Base-by-base conservation (phyloP, 352 stramenopile species). In the Aphanomyces astaci region DNA sequence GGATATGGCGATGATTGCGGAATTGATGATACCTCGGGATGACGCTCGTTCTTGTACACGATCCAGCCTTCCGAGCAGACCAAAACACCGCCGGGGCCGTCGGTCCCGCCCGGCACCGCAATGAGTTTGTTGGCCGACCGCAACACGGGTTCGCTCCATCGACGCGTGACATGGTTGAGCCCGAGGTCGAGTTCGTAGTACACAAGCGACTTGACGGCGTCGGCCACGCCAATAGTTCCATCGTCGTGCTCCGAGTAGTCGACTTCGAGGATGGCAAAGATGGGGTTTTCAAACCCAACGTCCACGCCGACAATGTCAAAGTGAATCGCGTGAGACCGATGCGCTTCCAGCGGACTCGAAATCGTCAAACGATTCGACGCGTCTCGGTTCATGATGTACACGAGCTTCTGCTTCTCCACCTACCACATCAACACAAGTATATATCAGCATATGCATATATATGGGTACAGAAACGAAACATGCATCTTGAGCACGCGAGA, bases 131-230 rank as follows among this genome's bases (percentile, higher is more conserved):
- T 99, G 0, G 97, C 96, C 17, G 84, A 96, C 2, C 90, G 78
- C 45, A 85, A 72, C 19, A 89, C 94, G 28, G 81, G 75, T 74
- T 97, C 81, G 55, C 91, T 97, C 94, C 95, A 98, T 68, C 94
- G 86, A 32, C 97, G 80, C 39, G 96, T 98, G 32, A 99, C 97
- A 75, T 99, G 97, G 80, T 99, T 99, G 22, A 99, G 75, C 24
- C 98, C 98, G 4, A 99, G 75, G 80, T 99, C 98, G 39, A 99
- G 76, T 80, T 99, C 96, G 77, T 99, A 99, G 76, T 98, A 99
- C 43, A 98, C 92, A 13, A 99, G 75, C 24, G 94, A 89, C 79
- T 99, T 99, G 17, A 96, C 86, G 0, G 87, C 86, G 4, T 79
- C 74, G 1, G 75, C 78, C 0, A 76, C 82, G 49, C 80, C 78